Percentiles rank a stretch among this genome's conserved stretches.
phyloP scores from a whole-genome alignment of 805 yeast genomes.

The Pichia californica region DNA sequence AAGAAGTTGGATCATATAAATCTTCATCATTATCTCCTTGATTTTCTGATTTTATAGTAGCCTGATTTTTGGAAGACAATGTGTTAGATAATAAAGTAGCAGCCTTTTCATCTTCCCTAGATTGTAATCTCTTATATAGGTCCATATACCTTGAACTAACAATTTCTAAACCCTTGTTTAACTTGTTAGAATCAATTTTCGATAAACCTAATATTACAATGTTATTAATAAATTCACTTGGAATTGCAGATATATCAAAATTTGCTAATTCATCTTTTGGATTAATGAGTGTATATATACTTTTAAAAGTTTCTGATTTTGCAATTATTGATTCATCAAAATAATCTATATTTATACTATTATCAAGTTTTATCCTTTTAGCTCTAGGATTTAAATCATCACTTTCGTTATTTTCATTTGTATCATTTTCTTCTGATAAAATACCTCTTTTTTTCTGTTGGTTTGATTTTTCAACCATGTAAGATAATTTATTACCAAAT shows the following conservation, averaged over 20 bases:
- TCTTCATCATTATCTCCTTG: slow-evolving; percentile 21
- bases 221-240: slow-evolving; percentile 54
- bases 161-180: slow-evolving; percentile 64
- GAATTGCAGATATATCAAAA: slow-evolving; percentile 68
- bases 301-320: slow-evolving; percentile 44
- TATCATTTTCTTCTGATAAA: slow-evolving; percentile 35
- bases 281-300: slow-evolving; percentile 62
- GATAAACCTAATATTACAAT: slow-evolving; percentile 64
- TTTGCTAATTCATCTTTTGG: slow-evolving; percentile 48
- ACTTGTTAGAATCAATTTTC: slow-evolving; percentile 42
- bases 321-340: slow-evolving; percentile 30
- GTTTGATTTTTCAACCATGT: slow-evolving; percentile 24
- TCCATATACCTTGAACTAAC: slow-evolving; percentile 59
- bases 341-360: slow-evolving; percentile 21
- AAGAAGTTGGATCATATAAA: slow-evolving; percentile 11
- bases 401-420: slow-evolving; percentile 37
- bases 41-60: background rate
- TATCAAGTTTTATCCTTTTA: background rate
- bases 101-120: background rate
- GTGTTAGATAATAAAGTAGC: background rate
- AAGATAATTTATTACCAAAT: slow-evolving; percentile 29
- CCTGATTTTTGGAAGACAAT: background rate
- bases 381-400: slow-evolving; percentile 7
- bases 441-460: slow-evolving; percentile 25
- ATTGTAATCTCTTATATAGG: slow-evolving; percentile 27